These are phyloP conservation scores for Candida suzukii DNA, from an alignment of 805 yeast species.

Conservation along the genomic window DNA sequence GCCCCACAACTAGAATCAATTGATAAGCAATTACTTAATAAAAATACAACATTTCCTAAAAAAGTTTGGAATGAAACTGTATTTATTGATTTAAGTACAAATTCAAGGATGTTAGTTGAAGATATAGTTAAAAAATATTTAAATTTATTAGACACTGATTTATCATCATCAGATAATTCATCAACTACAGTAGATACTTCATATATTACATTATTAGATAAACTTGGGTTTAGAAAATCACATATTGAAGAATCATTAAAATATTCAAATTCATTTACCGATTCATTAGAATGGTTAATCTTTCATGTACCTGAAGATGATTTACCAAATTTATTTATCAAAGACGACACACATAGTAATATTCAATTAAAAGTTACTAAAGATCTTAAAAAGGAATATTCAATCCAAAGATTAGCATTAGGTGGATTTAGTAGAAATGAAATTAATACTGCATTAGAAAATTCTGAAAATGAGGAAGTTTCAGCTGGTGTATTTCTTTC, in stretches of 20 bases:
- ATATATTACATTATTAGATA: conserved; percentile 11
- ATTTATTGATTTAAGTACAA: conserved; percentile 59
- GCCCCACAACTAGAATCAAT: conserved; percentile 4
- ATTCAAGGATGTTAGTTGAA: conserved; percentile 58
- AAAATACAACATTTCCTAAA: conserved; percentile 28
- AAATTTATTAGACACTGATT: conserved; percentile 39
- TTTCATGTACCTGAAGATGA: conserved; percentile 95
- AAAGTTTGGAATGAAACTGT: conserved; percentile 71
- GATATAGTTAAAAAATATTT: conserved; percentile 49
- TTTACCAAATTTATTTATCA: conserved; percentile 59
- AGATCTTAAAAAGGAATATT: conserved; percentile 48
- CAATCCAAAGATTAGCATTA: conserved; percentile 48
- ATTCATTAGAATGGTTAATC: conserved; percentile 67
- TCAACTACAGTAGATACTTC: conserved; percentile 5
- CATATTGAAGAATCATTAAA: conserved; percentile 70
- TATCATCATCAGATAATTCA: conserved; percentile 9
- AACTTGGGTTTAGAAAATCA: conserved; percentile 59
- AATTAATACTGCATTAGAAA: conserved; percentile 40
- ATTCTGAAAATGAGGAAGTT: conserved; percentile 36
- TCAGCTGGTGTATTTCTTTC: conserved; percentile 46
- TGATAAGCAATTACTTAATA: conserved; percentile 5
- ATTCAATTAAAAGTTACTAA: conserved; percentile 49
- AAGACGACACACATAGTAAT: conserved; percentile 49
- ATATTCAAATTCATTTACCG: conserved; percentile 44
- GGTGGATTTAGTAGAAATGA: conserved; percentile 71